Evolutionary conservation across 164 flowering plant genomes (phyloP).

Genomic region (Annona cherimola): DNA sequence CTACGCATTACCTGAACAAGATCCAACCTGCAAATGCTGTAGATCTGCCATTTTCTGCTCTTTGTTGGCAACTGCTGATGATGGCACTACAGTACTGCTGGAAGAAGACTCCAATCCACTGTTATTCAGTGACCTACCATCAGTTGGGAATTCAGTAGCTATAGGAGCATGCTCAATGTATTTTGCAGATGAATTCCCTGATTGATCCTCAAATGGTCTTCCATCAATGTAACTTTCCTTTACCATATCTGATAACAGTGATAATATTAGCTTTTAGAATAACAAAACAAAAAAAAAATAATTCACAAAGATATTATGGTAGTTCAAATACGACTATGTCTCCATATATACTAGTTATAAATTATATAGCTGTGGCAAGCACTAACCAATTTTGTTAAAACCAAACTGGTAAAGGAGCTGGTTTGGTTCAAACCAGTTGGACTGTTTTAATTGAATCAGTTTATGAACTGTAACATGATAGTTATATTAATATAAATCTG

Average conservation of each 20-base stretch:
- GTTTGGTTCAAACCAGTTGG: too few species aligned
- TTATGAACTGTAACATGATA: too few species aligned
- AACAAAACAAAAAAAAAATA: background rate
- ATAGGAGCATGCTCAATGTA: constrained; percentile 3
- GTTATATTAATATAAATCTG: too few species aligned
- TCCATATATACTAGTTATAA: too few species aligned
- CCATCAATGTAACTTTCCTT: background rate
- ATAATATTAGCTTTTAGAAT: background rate
- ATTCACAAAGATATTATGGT: too few species aligned
- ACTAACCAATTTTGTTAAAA: too few species aligned
- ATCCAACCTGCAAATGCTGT: background rate
- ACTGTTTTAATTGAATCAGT: too few species aligned
- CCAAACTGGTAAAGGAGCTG: too few species aligned
- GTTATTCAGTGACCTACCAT: constrained; percentile 7
- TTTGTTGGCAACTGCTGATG: constrained; percentile 4
- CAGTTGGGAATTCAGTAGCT: background rate
- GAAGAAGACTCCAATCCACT: constrained; percentile 6
- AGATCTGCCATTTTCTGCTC: background rate
- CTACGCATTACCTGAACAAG: constrained; percentile 8
- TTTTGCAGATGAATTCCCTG: background rate
- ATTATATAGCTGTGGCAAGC: too few species aligned
- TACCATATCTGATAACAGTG: background rate
- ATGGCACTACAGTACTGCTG: background rate
- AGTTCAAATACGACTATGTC: too few species aligned
- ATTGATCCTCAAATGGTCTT: background rate